Evolutionary conservation across 805 yeast genomes (phyloP), one percentile per base, ranked within the genome.

Genomic region (Wickerhamiella alocasiicola): DNA sequence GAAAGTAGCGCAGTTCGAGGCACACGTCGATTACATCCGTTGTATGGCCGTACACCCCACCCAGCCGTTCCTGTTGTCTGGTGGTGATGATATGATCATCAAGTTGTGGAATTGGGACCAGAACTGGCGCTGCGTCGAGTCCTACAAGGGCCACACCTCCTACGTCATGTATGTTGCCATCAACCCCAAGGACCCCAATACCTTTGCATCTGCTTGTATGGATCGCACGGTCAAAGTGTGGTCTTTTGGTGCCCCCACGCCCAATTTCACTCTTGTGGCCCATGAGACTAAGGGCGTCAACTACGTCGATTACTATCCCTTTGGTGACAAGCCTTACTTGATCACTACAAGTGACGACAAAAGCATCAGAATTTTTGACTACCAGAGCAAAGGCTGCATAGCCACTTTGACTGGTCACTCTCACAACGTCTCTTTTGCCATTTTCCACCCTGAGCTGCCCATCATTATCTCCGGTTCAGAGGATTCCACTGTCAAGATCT

Each of bases 51-150:
- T 88, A 31, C 98, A 91, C 63, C 96, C 97, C 31, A 70, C 88
- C 13, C 82, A 81, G 63, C 93, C 97, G 18, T 81, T 81, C 53
- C 70, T 91, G 38, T 68, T 91, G 53, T 81, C 96, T 2, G 82
- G 85, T 28, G 77, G 88, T 35, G 98, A 91, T 63, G 98, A 91
- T 60, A 75, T 81, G 68, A 74, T 93, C 31, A 74, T 91, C 57
- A 84, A 79, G 63, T 70, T 87, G 57, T 91, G 97, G 97, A 87
- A 91, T 61, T 91, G 98, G 98, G 98, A 91, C 43, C 75, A 76
- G 55, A 74, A 73, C 56, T 91, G 98, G 98, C 74, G 74, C 51
- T 64, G 80, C 50, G 91, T 83, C 59, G 96, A 83, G 60, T 74
- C 78, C 27, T 91, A 81, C 59, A 95, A 83, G 62, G 97, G 98